Conservation (phyloP, 2,329 filamentous ascomycete genomes). For the Colletotrichum cordylinicola region DNA sequence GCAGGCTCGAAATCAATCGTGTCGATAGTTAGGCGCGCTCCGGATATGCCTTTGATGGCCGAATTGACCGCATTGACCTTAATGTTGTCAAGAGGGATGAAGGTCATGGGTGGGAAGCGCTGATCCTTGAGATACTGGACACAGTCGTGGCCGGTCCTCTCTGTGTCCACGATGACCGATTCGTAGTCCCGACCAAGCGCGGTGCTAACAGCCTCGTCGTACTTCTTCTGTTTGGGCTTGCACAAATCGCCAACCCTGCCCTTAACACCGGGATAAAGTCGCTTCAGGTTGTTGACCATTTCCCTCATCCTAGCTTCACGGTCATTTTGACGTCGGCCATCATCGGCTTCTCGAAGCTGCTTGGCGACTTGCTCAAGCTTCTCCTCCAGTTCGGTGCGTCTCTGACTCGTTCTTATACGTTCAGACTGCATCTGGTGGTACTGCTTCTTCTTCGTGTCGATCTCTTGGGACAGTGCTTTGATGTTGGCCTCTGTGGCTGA, state of each 20-base stretch:
- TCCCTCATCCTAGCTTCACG: slow-evolving; percentile 82
- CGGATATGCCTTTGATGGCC: slow-evolving; percentile 86
- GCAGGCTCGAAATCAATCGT: slow-evolving; percentile 92
- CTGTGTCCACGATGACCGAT: slow-evolving; percentile 91
- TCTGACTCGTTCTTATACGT: slow-evolving; percentile 79
- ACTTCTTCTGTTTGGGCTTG: slow-evolving; percentile 97
- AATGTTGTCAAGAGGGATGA: slow-evolving; percentile 96
- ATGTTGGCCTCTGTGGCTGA: slow-evolving; percentile 65
- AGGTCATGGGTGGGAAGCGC: slow-evolving; percentile 85
- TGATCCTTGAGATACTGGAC: slow-evolving; percentile 94
- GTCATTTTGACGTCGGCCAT: slow-evolving; percentile 84
- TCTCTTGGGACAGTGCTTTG: slow-evolving; percentile 75
- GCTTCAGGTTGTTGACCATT: slow-evolving; percentile 84
- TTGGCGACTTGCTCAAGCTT: slow-evolving; percentile 82
- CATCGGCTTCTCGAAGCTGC: slow-evolving; percentile 85
- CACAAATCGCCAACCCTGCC: slow-evolving; percentile 91
- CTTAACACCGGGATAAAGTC: slow-evolving; percentile 89
- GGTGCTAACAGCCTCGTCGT: slow-evolving; percentile 88
- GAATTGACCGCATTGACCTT: slow-evolving; percentile 92
- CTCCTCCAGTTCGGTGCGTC: slow-evolving; percentile 88
- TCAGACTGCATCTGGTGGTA: slow-evolving; percentile 87
- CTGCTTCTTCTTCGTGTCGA: slow-evolving; percentile 88
- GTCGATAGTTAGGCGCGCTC: slow-evolving; percentile 89
- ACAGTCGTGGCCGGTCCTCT: slow-evolving; percentile 92
- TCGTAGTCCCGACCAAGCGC: slow-evolving; percentile 94